Conservation (phyloP, 441 rosid species). For the Eruca vesicaria region DNA sequence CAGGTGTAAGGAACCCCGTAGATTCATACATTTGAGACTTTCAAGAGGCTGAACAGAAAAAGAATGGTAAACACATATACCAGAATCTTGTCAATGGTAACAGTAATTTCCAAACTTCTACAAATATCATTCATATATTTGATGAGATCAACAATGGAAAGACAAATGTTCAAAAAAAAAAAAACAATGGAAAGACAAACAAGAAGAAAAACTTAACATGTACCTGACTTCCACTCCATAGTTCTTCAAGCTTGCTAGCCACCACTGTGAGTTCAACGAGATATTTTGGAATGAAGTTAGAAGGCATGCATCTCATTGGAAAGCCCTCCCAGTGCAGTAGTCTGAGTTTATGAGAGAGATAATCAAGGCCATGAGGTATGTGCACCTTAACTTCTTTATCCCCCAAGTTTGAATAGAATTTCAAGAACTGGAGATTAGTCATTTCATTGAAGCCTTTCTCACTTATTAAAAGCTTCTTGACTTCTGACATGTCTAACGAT, state of each 20-base stretch:
- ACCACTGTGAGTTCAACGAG: slow-evolving; percentile 22
- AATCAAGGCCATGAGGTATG: slow-evolving; percentile 12
- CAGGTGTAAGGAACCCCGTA: neutral
- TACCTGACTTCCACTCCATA: slow-evolving; percentile 36
- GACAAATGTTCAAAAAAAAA: too few relatives aligned
- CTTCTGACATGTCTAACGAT: slow-evolving; percentile 12
- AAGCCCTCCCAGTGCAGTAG: slow-evolving; percentile 31
- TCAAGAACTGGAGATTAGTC: slow-evolving; percentile 30
- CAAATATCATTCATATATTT: neutral
- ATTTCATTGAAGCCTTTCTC: slow-evolving; percentile 26
- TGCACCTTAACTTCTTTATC: neutral
- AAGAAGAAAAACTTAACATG: neutral
- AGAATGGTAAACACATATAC: neutral
- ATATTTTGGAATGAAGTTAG: neutral
- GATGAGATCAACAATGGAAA: neutral
- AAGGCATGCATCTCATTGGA: slow-evolving; percentile 25
- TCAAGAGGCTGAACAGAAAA: neutral
- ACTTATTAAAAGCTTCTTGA: neutral
- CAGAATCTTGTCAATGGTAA: neutral
- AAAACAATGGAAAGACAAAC: too few relatives aligned
- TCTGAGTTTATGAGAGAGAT: slow-evolving; percentile 26
- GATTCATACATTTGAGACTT: neutral
- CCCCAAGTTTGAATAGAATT: neutral
- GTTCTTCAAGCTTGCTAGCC: slow-evolving; percentile 16
- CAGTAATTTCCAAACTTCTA: neutral